Base-by-base conservation (phyloP, 441 rosid species). In the Adansonia rubrostipa region DNA sequence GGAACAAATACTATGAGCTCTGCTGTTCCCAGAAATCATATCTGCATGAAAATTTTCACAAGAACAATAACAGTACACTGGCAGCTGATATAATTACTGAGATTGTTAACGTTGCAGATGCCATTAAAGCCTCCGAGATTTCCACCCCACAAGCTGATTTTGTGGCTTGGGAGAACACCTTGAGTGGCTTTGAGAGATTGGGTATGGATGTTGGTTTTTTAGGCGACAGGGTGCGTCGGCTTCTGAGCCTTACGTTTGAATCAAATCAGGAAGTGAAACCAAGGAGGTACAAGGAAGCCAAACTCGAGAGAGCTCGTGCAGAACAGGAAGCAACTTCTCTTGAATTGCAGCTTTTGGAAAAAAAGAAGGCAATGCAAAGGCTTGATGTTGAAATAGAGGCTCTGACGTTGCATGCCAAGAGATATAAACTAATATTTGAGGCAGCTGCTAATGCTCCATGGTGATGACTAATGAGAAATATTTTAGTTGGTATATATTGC, bases 171-270 rank as follows among this genome's bases (percentile, higher is more conserved):
- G 48, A 36, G 19, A 63, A 64, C 22, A 42, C 24, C 33, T 33
- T 9, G 44, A n/a, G 4, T n/a, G 47, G 74, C 20, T 28, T 62
- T 15, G 45, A 62, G n/a, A 7, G 33, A 28, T 3, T 28, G 42
- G 67, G 44, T 10, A 61, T 28, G 14, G 8, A 24, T 22, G 40
- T 48, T 69, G 73, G 40, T 48, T 48, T 24, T 48, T 69, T 22
- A 20, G 20, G 1, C 42, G 24, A 48, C 33, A 48, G 44, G 73
- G 40, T 17, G 14, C 28, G 9, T 8, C 69, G 17, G 42, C 48
- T 36, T 6, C 70, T 36, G 4, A 65, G 11, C 70, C 75, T 33
- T 71, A 36, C 75, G n/a, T 54, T 53, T 71, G 75, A 71, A 71
- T 71, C 50, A 71, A 54, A 71, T 33, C 14, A 3, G 24, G 47